Conservation (phyloP, 2,329 filamentous ascomycete species). For the Aureobasidium sp. region DNA sequence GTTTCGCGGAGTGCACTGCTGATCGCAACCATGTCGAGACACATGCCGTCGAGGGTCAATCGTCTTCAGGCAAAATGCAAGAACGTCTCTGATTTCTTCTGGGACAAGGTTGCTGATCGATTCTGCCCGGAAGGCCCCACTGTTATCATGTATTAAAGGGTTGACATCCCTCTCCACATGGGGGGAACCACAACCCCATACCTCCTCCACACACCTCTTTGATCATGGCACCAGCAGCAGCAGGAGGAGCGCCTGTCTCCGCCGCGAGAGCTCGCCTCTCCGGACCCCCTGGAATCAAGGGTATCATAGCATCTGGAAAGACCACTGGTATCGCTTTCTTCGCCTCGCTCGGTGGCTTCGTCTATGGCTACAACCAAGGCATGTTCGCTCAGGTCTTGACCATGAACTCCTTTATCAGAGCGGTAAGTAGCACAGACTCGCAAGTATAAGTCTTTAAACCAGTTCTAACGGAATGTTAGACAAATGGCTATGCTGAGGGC, state of each 20-base stretch:
- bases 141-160: constrained; percentile 2
- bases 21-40: neutral
- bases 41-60: neutral
- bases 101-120: neutral
- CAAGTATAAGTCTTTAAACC: neutral
- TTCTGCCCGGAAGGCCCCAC: neutral
- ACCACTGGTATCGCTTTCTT: constrained; percentile 20
- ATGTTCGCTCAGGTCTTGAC: constrained; percentile 21
- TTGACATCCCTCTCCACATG: neutral
- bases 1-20: neutral
- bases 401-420: constrained; percentile 18
- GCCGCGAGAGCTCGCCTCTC: constrained; percentile 17
- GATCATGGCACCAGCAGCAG: constrained; percentile 3
- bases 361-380: constrained; percentile 22
- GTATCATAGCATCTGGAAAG: constrained; percentile 18
- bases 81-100: neutral
- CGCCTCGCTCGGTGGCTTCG: constrained; percentile 20
- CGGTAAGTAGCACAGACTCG: neutral
- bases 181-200: neutral
- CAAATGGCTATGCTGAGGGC: constrained; percentile 15
- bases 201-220: neutral
- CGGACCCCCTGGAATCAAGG: constrained; percentile 18
- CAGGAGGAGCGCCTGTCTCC: constrained; percentile 13
- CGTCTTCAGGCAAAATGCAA: constrained; percentile 6
- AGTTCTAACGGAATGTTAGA: neutral